phyloP scores from a whole-genome alignment of 768 basidiomycete species.

The Mycena galericulata region DNA sequence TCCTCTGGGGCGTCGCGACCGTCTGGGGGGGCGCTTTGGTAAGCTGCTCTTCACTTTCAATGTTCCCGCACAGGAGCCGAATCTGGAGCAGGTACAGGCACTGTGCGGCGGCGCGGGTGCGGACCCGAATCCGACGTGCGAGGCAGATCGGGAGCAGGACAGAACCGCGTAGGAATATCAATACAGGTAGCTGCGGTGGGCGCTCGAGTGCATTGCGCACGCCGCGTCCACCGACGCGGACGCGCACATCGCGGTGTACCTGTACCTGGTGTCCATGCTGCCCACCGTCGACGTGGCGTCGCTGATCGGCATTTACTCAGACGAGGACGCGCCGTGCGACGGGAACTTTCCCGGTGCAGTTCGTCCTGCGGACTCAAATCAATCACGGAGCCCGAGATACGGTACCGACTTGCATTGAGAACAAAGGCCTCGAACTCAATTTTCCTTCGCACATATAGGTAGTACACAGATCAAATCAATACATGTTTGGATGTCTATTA shows the following conservation, averaged over 20 bases:
- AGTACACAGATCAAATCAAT: too few species aligned
- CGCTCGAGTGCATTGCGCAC: constrained; percentile 87
- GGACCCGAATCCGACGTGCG: constrained; percentile 69
- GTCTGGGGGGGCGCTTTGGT: constrained; percentile 80
- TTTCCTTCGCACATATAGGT: too few species aligned
- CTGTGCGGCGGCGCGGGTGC: constrained; percentile 64
- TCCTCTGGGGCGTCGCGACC: constrained; percentile 88
- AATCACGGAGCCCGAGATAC: too few species aligned
- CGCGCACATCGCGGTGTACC: constrained; percentile 74
- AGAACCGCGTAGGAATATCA: too few species aligned
- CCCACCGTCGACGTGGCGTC: constrained; percentile 70
- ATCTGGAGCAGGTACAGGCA: constrained; percentile 69
- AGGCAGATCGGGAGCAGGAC: constrained; percentile 89
- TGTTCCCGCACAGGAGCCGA: constrained; percentile 57
- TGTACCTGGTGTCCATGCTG: constrained; percentile 75
- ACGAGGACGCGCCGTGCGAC: constrained; percentile 86
- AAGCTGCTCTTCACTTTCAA: constrained; percentile 33
- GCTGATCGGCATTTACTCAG: constrained; percentile 93
- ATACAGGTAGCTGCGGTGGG: too few species aligned
- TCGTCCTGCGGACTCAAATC: too few species aligned
- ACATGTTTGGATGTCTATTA: too few species aligned
- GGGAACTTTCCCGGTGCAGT: constrained; percentile 82
- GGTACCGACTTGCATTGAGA: too few species aligned
- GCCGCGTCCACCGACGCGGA: constrained; percentile 74
- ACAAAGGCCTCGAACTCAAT: too few species aligned